Percentiles rank a stretch among this genome's conserved stretches.
phyloP scores from a whole-genome alignment of 441 rosid genomes.

The Erodium texanum region DNA sequence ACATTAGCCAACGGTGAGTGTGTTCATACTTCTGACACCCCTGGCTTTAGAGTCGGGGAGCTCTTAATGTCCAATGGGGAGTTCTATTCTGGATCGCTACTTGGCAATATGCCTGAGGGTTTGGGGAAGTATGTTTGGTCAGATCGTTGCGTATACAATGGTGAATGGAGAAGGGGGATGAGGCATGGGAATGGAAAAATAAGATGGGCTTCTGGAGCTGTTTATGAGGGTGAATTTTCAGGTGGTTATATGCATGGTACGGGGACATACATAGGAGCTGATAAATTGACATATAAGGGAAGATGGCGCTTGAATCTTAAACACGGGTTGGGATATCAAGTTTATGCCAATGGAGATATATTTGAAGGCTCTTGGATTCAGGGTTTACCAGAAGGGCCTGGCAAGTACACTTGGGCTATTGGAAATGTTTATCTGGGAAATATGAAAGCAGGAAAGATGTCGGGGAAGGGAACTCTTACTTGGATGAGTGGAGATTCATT shows the following conservation, averaged over 20 bases:
- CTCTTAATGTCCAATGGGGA: constrained; percentile 59
- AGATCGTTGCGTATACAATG: constrained; percentile 63
- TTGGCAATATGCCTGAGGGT: constrained; percentile 69
- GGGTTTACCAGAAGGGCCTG: constrained; percentile 88
- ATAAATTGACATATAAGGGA: constrained; percentile 58
- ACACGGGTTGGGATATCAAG: constrained; percentile 87
- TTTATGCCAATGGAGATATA: constrained; percentile 60
- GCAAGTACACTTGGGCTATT: constrained; percentile 91
- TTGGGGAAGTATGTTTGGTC: constrained; percentile 77
- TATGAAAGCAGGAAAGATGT: constrained; percentile 93
- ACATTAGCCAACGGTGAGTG: constrained; percentile 46
- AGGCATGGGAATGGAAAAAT: constrained; percentile 74
- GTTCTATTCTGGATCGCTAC: constrained; percentile 66
- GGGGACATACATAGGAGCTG: constrained; percentile 50
- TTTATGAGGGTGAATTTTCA: constrained; percentile 78
- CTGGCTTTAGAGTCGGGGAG: constrained; percentile 55
- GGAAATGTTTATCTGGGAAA: constrained; percentile 68
- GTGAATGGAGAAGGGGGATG: constrained; percentile 93
- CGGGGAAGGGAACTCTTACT: constrained; percentile 81
- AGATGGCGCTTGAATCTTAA: constrained; percentile 85
- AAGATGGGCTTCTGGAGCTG: constrained; percentile 66
- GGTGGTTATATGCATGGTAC: constrained; percentile 85
- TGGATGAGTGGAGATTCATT: constrained; percentile 73
- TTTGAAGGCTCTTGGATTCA: constrained; percentile 94
- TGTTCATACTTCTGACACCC: constrained; percentile 37